Evolutionary conservation across 139 green algal genomes (phyloP).

Genomic region (Tetraselmis chui): DNA sequence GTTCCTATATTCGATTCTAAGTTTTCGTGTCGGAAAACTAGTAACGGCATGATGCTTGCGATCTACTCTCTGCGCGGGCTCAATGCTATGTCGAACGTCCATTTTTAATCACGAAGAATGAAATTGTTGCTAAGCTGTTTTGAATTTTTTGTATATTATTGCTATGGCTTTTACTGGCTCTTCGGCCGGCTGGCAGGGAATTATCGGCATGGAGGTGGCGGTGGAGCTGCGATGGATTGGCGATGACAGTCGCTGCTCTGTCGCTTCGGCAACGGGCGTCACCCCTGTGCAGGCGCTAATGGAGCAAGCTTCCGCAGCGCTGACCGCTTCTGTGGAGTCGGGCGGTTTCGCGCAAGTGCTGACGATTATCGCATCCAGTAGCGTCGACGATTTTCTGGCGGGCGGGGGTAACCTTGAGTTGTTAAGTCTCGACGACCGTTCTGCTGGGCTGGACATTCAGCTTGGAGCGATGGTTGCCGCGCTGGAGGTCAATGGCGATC

Average conservation of each 20-base stretch:
- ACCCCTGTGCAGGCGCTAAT: background rate
- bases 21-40: too few relatives aligned
- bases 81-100: too few relatives aligned
- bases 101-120: too few relatives aligned
- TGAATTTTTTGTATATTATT: too few relatives aligned
- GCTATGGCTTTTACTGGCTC: too few relatives aligned
- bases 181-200: background rate
- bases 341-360: background rate
- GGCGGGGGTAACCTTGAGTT: too few relatives aligned
- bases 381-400: too few relatives aligned
- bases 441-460: background rate
- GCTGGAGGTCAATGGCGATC: background rate
- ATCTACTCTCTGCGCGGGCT: too few relatives aligned
- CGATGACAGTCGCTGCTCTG: background rate
- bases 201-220: background rate
- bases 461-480: background rate
- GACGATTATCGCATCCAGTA: background rate
- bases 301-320: background rate
- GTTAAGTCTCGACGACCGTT: background rate
- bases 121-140: too few relatives aligned
- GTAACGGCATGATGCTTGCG: too few relatives aligned
- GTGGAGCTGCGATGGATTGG: background rate
- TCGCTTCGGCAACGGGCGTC: background rate
- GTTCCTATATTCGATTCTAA: too few relatives aligned
- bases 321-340: background rate